Evolutionary conservation across 202 grass and related monocot genomes (phyloP), one percentile per base, ranked within the genome.

Genomic region (Panicum virgatum): DNA sequence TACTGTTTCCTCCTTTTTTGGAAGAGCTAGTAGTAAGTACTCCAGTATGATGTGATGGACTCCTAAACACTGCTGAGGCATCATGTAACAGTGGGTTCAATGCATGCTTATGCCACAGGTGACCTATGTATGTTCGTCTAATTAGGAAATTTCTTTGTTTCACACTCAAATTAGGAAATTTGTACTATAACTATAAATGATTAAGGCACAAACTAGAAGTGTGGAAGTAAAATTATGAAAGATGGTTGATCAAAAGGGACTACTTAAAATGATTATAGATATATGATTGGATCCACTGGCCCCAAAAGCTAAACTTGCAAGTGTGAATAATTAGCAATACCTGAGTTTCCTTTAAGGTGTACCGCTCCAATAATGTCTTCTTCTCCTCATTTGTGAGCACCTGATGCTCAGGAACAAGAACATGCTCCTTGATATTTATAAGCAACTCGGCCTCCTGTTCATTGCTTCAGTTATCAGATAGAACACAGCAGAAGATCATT

Each of bases 271-370:
- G 36, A 13, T 20, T 38, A 54, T 18, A 45, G 0, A 58, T 62
- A 81, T n/a, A 46, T 45, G n/a, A 18, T 62, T 63, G 30, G 30
- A 51, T 85, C n/a, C 13, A 78, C 16, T 58, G 26, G 47, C 57
- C 52, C 7, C 12, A 20, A 70, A 76, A 79, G 9, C 61, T 34
- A 73, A 66, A 62, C 32, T 19, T 27, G 6, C 53, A 80, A 65
- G 42, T 34, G 30, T 60, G 59, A 73, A 62, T 15, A 72, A 34
- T 11, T 14, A 54, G 39, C 40, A 92, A 72, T 84, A 98, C 95
- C 92, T 98, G 90, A 85, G 96, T 98, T 91, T 98, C 92, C 79
- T 98, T 98, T 42, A 98, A 84, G 38, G 96, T 98, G 73, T 98
- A 98, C 15, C 92, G 90, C 74, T 93, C 92, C 90, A 98, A 68